Base-by-base conservation (phyloP, 2,329 filamentous ascomycete species). In the Bisporella sp. region DNA sequence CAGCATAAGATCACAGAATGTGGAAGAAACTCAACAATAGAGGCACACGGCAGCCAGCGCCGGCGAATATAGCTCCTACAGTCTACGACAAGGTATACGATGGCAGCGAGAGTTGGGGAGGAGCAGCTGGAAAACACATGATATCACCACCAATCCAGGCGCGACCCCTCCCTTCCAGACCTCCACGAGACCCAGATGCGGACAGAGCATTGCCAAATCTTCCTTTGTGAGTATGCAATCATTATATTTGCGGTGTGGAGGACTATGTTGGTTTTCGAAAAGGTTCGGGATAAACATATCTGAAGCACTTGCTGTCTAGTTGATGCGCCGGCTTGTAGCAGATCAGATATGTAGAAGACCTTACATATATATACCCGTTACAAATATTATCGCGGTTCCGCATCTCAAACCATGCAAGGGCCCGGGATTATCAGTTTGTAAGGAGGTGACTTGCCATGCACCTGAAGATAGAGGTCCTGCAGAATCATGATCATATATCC, bases 11-110 rank as follows among this genome's bases (percentile, higher is more conserved):
- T 48, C 41, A 32, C 61, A 68, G 53, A n/a, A 78, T 81, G 77
- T 80, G 76, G 76, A 76, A 77, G 63, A 74, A 74, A 60, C 64
- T 77, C 59, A 67, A 73, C 63, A 68, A 69, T 70, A 62, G 70
- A 48, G 57, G 55, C 37, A 40, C 56, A 11, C 60, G 57, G 8
- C 59, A 72, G 51, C 70, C 68, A 44, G 61, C 64, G 13, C 72
- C 73, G 71, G 73, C 33, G 69, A 71, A 42, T 64, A 21, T 21
- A 21, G 73, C 47, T 61, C 71, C 57, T 67, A 72, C 60, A 72
- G 69, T 29, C 71, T 67, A 69, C 55, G 71, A 75, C 57, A 69
- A 73, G 54, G 35, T 37, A n/a, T 37, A 9, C n/a, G 35, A 37
- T 37, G 35, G 35, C 8, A 37, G 35, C n/a, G 35, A 37, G 35